phyloP scores from a whole-genome alignment of 192 early-diverging fungal genomes.

The Gonapodya sp. region DNA sequence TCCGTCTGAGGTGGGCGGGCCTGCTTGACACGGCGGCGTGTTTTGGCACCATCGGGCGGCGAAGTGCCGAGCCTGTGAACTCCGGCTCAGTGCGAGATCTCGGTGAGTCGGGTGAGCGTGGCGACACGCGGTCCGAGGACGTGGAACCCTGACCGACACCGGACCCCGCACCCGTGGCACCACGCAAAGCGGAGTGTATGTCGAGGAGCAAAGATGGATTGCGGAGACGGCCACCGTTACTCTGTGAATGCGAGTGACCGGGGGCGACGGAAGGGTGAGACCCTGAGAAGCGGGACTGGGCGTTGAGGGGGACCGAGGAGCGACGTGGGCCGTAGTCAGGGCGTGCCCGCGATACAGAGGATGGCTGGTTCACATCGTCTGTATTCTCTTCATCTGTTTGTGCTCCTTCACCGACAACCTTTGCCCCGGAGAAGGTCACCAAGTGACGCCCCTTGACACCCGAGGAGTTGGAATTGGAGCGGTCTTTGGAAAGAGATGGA shows the following conservation, averaged over 20 bases:
- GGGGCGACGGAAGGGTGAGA: not conserved
- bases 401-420: not conserved
- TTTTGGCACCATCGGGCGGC: not conserved
- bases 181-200: not conserved
- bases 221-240: not conserved
- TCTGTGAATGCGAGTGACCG: not conserved
- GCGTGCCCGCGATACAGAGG: not conserved
- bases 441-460: not conserved
- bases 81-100: not conserved
- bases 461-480: not conserved
- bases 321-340: not conserved
- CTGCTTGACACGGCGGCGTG: not conserved
- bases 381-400: not conserved
- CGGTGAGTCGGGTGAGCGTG: not conserved
- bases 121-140: not conserved
- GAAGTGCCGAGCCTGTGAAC: not conserved
- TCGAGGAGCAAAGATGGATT: not conserved
- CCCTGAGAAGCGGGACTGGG: not conserved
- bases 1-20: not conserved
- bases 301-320: not conserved
- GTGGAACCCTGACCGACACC: not conserved
- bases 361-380: not conserved
- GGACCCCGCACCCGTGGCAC: not conserved
- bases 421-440: not conserved
- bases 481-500: not conserved